A percentile compares a stretch with the other conserved stretches of the same genome.
These are phyloP conservation scores for Biscutella laevigata DNA, from an alignment of 441 rosid species.

Conservation along the genomic window DNA sequence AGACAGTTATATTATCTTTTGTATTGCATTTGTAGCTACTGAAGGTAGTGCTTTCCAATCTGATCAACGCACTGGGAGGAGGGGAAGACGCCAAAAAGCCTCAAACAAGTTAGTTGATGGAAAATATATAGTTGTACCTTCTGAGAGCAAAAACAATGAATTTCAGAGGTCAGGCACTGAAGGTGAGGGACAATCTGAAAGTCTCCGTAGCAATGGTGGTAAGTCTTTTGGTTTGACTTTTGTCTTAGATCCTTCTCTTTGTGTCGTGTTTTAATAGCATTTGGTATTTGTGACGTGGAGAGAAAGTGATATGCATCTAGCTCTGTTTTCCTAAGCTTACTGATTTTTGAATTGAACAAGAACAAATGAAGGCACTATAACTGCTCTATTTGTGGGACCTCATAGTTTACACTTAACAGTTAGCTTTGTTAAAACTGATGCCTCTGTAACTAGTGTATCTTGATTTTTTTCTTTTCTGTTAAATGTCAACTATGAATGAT, in stretches of 20 bases:
- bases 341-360: background rate
- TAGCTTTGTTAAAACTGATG: background rate
- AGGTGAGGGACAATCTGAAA: constrained; percentile 23
- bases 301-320: background rate
- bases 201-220: constrained; percentile 30
- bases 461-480: background rate
- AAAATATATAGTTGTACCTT: constrained; percentile 32
- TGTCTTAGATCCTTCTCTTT: background rate
- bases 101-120: constrained; percentile 47
- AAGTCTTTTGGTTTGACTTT: constrained; percentile 12
- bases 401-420: background rate
- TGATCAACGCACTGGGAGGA: constrained; percentile 58
- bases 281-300: background rate
- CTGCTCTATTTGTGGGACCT: background rate
- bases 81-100: constrained; percentile 66
- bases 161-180: constrained; percentile 26
- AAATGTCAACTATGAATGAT: no score
- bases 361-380: background rate
- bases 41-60: constrained; percentile 42
- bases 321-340: background rate
- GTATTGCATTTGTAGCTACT: constrained; percentile 34
- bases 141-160: constrained; percentile 43
- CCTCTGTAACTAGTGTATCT: constrained; percentile 3
- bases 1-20: background rate
- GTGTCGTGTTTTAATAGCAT: background rate